Conservation (phyloP, 2,329 filamentous ascomycete species). For the Penicillium sp. region DNA sequence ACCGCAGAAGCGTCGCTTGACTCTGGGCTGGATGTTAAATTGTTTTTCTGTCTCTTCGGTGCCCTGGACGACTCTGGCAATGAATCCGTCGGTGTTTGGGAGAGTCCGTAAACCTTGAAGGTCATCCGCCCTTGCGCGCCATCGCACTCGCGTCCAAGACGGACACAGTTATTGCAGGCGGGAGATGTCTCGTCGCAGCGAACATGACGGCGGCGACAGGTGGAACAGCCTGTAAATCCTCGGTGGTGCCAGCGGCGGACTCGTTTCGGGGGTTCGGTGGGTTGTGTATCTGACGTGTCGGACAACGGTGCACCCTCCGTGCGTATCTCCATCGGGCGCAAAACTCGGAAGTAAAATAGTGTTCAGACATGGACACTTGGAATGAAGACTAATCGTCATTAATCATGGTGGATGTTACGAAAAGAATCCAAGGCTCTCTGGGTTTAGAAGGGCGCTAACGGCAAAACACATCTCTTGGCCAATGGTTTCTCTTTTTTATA, state of each 20-base stretch:
- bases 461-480: neutral
- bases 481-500: neutral
- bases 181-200: constrained; percentile 41
- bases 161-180: constrained; percentile 41
- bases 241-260: constrained; percentile 44
- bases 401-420: constrained; percentile 2
- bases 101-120: constrained; percentile 40
- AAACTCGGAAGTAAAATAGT: constrained; percentile 11
- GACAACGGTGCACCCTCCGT: constrained; percentile 21
- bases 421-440: neutral
- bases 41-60: constrained; percentile 25
- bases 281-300: constrained; percentile 5
- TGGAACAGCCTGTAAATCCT: constrained; percentile 44
- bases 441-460: constrained; percentile 4
- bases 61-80: constrained; percentile 14
- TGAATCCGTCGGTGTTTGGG: constrained; percentile 15
- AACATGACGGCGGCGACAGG: constrained; percentile 43
- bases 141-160: constrained; percentile 36
- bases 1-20: constrained; percentile 14
- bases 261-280: constrained; percentile 27
- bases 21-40: constrained; percentile 8
- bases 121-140: constrained; percentile 39
- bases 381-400: neutral
- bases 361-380: constrained; percentile 29
- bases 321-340: constrained; percentile 31